Percentiles rank a stretch among this genome's conserved stretches.
Conservation (phyloP, 176 grass and related monocot species). For the Rhynchospora breviuscula region DNA sequence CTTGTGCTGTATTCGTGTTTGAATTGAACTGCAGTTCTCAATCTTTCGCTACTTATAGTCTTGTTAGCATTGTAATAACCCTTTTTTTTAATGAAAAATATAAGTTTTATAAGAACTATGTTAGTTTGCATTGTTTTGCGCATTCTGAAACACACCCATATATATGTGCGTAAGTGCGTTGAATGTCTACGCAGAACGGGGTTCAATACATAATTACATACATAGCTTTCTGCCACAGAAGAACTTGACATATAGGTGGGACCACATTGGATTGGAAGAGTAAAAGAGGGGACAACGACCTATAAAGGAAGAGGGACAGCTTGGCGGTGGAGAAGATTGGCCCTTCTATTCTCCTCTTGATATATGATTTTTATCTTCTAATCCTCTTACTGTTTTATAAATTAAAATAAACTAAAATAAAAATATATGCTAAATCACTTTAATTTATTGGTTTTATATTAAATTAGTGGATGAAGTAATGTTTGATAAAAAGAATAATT, state of each 20-base stretch:
- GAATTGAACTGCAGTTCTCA: conserved; percentile 25
- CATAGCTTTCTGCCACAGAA: not conserved
- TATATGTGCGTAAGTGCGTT: not conserved
- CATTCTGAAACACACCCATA: too few relatives aligned
- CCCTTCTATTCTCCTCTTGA: conserved; percentile 20
- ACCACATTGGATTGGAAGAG: conserved; percentile 22
- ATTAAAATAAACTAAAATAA: too few relatives aligned
- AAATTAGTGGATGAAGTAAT: too few relatives aligned
- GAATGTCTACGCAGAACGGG: conserved; percentile 9
- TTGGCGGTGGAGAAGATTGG: conserved; percentile 49
- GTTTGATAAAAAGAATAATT: too few relatives aligned
- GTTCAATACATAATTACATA: conserved; percentile 1
- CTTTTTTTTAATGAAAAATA: too few relatives aligned
- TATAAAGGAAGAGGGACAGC: conserved; percentile 24
- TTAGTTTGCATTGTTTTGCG: not conserved
- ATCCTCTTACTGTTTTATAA: not conserved
- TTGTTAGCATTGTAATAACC: too few relatives aligned
- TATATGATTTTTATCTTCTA: not conserved
- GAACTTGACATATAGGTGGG: not conserved
- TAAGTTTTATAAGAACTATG: not conserved
- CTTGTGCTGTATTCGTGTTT: not conserved
- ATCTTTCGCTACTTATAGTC: not conserved
- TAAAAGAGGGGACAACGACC: conserved; percentile 39
- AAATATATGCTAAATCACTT: too few relatives aligned
- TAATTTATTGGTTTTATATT: too few relatives aligned